Evolutionary conservation across 352 stramenopile genomes (phyloP), one percentile per base, ranked within the genome.

Genomic region (Globisporangium nodosum): DNA sequence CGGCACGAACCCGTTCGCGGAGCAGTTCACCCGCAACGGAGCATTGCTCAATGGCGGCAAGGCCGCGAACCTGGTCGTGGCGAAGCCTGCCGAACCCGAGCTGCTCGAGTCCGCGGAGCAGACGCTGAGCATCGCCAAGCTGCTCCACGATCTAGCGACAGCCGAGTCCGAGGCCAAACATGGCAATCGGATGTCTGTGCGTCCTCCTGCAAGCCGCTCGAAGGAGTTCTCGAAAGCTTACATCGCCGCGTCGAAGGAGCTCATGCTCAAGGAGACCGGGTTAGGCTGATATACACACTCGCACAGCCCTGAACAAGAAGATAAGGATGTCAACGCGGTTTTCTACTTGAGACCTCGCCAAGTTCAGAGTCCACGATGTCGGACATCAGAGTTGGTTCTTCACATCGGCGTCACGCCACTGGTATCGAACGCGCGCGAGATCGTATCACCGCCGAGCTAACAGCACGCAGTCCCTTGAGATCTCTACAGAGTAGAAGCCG

Each of bases 171-270:
- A 92, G 49, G 79, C 76, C 8, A 80, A 71, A 18, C 68, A 76
- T 39, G 82, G 79, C 57, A 81, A 81, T 54, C 73, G 78, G 42
- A 66, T 92, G 12, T 92, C 82, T 0, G 68, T 87, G 7, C 71
- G 81, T 1, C 51, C 79, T 3, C 69, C 74, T 8, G 63, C 73
- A 5, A 61, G 68, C 8, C 70, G 82, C n/a, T 57, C 70, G 27
- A 79, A 76, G 37, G 81, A 83, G 61, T 90, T 92, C 63, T 87
- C 79, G 3, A 76, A 76, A 49, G 79, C 76, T 3, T 92, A 88
- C 56, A 65, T 92, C 27, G 69, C 76, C 37, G 75, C 79, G 1
- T 84, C 79, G 24, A 89, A 88, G 60, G 78, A 91, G 52, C 63
- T 89, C 37, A 62, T 92, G 56, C 69, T 76, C 15, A 79, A 87